Base-by-base conservation (phyloP, 208 protist genomes). In the Trypanosoma brucei region DNA sequence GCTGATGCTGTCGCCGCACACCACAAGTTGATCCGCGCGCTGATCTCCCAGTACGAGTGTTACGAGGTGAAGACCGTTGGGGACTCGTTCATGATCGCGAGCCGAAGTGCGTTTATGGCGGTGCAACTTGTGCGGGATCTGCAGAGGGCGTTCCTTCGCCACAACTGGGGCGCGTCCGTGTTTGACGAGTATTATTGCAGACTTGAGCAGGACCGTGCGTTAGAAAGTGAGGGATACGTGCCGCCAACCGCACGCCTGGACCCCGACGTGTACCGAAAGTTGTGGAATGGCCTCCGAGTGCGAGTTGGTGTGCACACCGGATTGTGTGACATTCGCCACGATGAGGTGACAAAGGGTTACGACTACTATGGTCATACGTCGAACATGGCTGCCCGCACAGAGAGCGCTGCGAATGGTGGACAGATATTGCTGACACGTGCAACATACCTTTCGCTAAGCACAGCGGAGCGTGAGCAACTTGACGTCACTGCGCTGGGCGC, bases 51-150 rank as follows among this genome's bases (percentile, higher is more conserved):
- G 73, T 70, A 84, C 70, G 66, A 72, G 57, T 79, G 77, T 62
- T 92, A 92, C 66, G 83, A 89, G 68, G 85, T 92, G 63, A 92
- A 92, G 72, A 92, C 81, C 55, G 76, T 89, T 48, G 85, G 85
- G 38, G 85, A 92, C 76, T 77, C 85, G 49, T 89, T 92, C 74
- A 92, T 54, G 50, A 54, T 54, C n/a, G 50, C 50, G 50, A 33
- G 50, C 50, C 50, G 50, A 34, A 54, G 50, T 87, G 79, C 79
- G 13, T 48, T 40, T 44, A 59, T 40, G n/a, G 79, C 70, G 9
- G 72, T 85, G 31, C 22, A 63, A 30, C 78, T 84, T 14, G 78
- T 71, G 31, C 50, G 68, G 0, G 84, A 81, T 2, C 54, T 89
- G 6, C 82, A 92, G 65, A 58, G 36, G 33, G 67, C 45, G 62